Conservation (phyloP, 106 monocot species). For the Phalaenopsis aphrodite region DNA sequence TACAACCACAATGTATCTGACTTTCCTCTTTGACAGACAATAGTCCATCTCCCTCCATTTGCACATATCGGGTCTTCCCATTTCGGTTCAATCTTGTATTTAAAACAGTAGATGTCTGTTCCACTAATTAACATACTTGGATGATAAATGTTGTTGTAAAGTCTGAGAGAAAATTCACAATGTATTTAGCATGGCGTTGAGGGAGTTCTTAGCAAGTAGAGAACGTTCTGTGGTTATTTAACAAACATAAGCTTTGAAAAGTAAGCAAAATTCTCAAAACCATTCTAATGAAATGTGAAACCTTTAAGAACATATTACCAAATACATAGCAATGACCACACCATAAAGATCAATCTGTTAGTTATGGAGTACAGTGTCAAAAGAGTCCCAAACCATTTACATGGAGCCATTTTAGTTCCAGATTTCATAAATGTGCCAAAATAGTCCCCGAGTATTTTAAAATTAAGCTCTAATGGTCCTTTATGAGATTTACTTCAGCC, state of each 20-base stretch:
- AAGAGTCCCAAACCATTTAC: no score
- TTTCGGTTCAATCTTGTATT: constrained; percentile 79
- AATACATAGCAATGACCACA: background rate
- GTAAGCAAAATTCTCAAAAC: background rate
- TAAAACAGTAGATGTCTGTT: constrained; percentile 92
- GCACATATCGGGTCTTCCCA: constrained; percentile 97
- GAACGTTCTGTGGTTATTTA: background rate
- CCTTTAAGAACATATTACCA: background rate
- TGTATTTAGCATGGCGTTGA: background rate
- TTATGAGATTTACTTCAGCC: no score
- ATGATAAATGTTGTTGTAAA: constrained; percentile 80
- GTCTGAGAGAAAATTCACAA: constrained; percentile 31
- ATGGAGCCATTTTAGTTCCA: no score
- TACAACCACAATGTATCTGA: constrained; percentile 75
- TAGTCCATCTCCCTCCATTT: constrained; percentile 93
- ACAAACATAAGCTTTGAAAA: background rate
- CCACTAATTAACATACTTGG: constrained; percentile 76
- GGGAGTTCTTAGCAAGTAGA: background rate
- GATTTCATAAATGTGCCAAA: no score
- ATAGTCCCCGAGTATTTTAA: no score
- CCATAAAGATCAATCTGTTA: background rate
- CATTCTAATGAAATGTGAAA: background rate
- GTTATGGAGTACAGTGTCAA: background rate
- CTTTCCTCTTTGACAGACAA: constrained; percentile 54
- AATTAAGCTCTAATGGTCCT: no score